Evolutionary conservation across 2,329 filamentous ascomycete species (phyloP), one percentile per base, ranked within the genome.

Genomic region (Colletotrichum lupini): DNA sequence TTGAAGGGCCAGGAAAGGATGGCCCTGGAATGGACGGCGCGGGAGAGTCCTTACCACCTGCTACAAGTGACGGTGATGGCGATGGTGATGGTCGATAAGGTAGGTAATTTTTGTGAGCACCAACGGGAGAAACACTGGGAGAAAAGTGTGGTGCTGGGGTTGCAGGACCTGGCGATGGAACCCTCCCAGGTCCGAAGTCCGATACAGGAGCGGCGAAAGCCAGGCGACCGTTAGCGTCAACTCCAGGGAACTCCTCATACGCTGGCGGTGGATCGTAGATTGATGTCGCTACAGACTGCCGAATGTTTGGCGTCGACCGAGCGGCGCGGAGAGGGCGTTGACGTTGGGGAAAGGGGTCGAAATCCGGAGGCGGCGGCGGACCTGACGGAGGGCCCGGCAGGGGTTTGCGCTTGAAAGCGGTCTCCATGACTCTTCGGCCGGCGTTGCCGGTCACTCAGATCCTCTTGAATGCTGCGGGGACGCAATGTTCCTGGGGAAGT

Each of bases 341-440:
- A n/a, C 49, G 61, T 19, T 60, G 67, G 22, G 71, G 71, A 66
- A 70, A 73, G 22, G 71, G 71, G 56, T 73, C 71, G 19, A 71
- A 73, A 2, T 73, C 56, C 32, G 71, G 71, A n/a, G 71, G 71
- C 55, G 67, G 70, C 42, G 70, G 70, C n/a, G 67, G 61, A n/a
- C 46, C 61, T 32, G 67, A 67, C n/a, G 70, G 70, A 57, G 67
- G 70, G 22, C 67, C 49, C 19, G 71, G 71, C 61, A 73, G 71
- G 67, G 71, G 71, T 46, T 73, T 73, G 71, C 71, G 71, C 61
- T 57, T 61, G 32, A 73, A 55, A 3, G 52, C 24, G 3, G 67
- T 26, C 37, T 60, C 46, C 71, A 73, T 73, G 71, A 61, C 70
- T 66, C 70, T 67, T 46, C 24, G 24, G 5, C 30, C 49, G n/a